Conservation (phyloP, 331 rosid genomes). For the Pyrus hybrid region DNA sequence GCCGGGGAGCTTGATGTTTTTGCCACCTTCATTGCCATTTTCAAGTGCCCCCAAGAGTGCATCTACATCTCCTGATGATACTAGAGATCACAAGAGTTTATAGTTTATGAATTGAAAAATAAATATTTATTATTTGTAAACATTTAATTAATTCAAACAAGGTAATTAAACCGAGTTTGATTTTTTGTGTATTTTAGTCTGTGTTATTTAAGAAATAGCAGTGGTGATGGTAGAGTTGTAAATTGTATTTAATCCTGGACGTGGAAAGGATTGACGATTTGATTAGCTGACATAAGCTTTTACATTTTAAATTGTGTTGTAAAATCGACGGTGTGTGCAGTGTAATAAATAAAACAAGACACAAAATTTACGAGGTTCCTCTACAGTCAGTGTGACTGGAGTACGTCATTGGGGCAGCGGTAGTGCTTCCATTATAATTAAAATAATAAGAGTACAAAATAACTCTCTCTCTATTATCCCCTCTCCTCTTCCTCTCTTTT, state of each 20-base stretch:
- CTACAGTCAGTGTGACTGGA: too few species aligned
- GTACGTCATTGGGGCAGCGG: too few species aligned
- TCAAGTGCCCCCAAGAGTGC: slow-evolving; percentile 47
- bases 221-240: neutral
- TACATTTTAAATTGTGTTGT: neutral
- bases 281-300: neutral
- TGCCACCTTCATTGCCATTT: slow-evolving; percentile 49
- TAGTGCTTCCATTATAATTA: too few species aligned
- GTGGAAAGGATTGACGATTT: neutral
- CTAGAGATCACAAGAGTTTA: slow-evolving; percentile 31
- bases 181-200: neutral
- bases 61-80: slow-evolving; percentile 49
- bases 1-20: slow-evolving; percentile 34
- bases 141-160: neutral
- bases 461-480: too few species aligned
- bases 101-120: neutral
- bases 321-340: too few species aligned
- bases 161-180: neutral
- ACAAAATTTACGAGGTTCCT: too few species aligned
- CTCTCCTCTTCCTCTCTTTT: too few species aligned
- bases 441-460: too few species aligned
- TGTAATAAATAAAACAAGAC: too few species aligned
- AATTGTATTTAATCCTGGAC: neutral
- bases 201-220: neutral
- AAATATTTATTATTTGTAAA: neutral